Conservation (phyloP, 192 early-diverging fungal genomes). For the Coemansia sp. region DNA sequence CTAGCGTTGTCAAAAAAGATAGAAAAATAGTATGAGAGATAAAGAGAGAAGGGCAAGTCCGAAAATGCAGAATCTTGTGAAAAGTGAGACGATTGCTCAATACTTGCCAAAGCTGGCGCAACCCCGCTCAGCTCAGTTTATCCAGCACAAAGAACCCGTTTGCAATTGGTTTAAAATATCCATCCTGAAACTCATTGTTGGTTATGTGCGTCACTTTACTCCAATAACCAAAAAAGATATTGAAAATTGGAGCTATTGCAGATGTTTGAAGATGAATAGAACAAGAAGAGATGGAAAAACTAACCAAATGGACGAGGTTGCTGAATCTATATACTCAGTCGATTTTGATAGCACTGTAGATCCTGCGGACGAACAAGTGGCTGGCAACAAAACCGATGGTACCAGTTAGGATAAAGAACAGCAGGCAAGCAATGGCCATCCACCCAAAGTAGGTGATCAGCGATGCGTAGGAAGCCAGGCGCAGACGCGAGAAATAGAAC, state of each 20-base stretch:
- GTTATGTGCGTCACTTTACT: too few relatives aligned
- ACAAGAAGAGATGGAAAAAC: conserved; percentile 1
- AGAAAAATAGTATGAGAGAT: conserved; percentile 1
- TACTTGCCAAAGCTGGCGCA: neutral
- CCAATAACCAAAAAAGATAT: too few relatives aligned
- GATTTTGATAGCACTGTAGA: conserved; percentile 84
- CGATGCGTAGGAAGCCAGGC: conserved; percentile 77
- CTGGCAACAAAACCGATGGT: conserved; percentile 79
- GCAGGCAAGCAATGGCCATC: conserved; percentile 71
- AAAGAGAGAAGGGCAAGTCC: neutral
- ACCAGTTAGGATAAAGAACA: conserved; percentile 77
- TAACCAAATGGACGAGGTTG: neutral
- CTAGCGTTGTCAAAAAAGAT: neutral
- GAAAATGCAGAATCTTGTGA: neutral
- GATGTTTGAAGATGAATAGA: neutral
- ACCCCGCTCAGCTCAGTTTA: too few relatives aligned
- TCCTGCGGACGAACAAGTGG: conserved; percentile 73
- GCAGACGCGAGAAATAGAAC: conserved; percentile 79
- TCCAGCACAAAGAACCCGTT: neutral
- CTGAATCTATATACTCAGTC: conserved; percentile 50
- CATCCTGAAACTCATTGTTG: neutral
- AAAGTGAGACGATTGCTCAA: conserved; percentile 1
- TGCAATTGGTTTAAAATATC: conserved; percentile 2
- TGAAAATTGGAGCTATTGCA: too few relatives aligned
- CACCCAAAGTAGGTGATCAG: conserved; percentile 90